Percentiles rank a stretch among this genome's conserved stretches.
Conservation (phyloP, 208 protist genomes). For the Spongospora subterranea region DNA sequence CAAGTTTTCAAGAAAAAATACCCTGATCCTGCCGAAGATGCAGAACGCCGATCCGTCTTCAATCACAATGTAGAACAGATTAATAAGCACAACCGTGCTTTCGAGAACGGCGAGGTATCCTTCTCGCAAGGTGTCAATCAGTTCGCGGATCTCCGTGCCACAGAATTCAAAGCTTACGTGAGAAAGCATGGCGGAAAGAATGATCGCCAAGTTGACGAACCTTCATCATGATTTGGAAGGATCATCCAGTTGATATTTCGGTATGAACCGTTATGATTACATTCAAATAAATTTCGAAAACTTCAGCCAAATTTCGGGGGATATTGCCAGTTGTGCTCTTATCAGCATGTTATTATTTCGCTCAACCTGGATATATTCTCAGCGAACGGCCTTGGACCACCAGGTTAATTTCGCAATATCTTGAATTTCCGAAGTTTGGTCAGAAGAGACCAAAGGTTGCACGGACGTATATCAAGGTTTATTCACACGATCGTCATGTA, state of each 20-base stretch:
- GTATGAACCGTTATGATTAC: constrained; percentile 72
- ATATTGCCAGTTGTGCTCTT: constrained; percentile 73
- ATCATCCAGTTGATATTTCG: constrained; percentile 7
- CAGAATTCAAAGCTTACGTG: constrained; percentile 49
- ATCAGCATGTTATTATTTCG: background rate
- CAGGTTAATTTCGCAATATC: too few species aligned
- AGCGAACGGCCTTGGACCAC: too few species aligned
- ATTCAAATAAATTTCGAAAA: constrained; percentile 70
- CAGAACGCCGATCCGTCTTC: constrained; percentile 52
- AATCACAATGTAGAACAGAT: constrained; percentile 59
- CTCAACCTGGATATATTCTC: too few species aligned
- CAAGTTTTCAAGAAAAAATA: background rate
- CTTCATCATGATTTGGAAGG: background rate
- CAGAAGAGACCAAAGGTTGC: background rate
- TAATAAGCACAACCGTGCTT: constrained; percentile 50
- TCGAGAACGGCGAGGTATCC: constrained; percentile 13
- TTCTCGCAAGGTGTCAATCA: constrained; percentile 54
- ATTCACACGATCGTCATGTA: background rate
- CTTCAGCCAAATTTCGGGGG: constrained; percentile 77
- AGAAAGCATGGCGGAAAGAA: constrained; percentile 1
- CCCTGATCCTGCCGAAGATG: background rate
- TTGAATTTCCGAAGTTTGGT: too few species aligned
- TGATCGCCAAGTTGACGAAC: background rate
- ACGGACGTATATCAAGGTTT: background rate
- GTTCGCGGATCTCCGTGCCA: background rate